Evolutionary conservation across 139 green algal species (phyloP).

Genomic region (Picochlorum sp.): DNA sequence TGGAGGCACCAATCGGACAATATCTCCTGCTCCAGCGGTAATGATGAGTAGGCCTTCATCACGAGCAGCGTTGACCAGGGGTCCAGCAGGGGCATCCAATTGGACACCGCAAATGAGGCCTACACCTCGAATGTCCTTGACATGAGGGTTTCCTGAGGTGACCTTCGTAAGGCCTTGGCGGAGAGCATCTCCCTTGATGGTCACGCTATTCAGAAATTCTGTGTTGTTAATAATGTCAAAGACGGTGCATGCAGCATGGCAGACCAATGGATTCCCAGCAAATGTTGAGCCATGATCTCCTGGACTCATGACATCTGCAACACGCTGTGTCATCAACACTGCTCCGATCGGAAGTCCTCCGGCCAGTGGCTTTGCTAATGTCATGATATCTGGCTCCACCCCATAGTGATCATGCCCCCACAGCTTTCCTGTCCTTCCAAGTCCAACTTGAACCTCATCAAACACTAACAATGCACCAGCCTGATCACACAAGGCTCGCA

Average conservation of each 20-base stretch:
- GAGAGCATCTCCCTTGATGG: slow-evolving; percentile 71
- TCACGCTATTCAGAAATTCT: slow-evolving; percentile 75
- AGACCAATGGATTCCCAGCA: slow-evolving; percentile 93
- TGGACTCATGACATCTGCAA: slow-evolving; percentile 81
- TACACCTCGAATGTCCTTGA: slow-evolving; percentile 28
- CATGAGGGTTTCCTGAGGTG: slow-evolving; percentile 65
- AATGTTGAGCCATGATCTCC: slow-evolving; percentile 98
- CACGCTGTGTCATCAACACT: slow-evolving; percentile 82
- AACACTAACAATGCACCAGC: slow-evolving; percentile 89
- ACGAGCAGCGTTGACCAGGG: slow-evolving; percentile 55
- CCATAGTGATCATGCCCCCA: slow-evolving; percentile 85
- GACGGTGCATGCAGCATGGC: slow-evolving; percentile 55
- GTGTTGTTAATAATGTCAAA: slow-evolving; percentile 76
- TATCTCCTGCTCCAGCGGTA: slow-evolving; percentile 85
- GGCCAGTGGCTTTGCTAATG: slow-evolving; percentile 92
- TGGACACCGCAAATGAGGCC: slow-evolving; percentile 81
- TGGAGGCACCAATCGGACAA: slow-evolving; percentile 90
- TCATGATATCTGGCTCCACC: slow-evolving; percentile 95
- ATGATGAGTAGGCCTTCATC: slow-evolving; percentile 85
- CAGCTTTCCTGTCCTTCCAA: slow-evolving; percentile 83
- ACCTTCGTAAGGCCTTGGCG: slow-evolving; percentile 45
- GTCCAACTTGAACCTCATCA: slow-evolving; percentile 88
- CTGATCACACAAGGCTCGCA: slow-evolving; percentile 87
- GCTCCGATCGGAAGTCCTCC: slow-evolving; percentile 93
- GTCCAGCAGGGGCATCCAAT: slow-evolving; percentile 73